Base-by-base conservation (phyloP, 768 basidiomycete species). In the Cystofilobasidium bisporidii region DNA sequence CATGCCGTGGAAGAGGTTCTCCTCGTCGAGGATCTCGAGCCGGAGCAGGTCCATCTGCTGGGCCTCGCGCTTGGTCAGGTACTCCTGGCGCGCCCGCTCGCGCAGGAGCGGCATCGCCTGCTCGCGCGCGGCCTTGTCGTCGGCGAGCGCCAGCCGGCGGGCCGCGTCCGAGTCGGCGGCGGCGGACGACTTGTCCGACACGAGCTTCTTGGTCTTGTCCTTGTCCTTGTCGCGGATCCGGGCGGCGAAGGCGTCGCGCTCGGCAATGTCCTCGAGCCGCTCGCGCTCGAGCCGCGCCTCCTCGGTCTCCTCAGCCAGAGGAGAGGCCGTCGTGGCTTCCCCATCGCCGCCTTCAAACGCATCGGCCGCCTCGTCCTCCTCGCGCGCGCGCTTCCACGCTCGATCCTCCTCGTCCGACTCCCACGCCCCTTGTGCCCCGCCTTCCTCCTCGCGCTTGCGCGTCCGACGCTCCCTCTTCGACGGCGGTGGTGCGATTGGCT, bases 31-130 rank as follows among this genome's bases (percentile, higher is more conserved):
- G 64, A 99, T 94, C 77, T 97, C 93, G 75, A 87, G 85, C 63
- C 89, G 84, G 58, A 98, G 80, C 18, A 99, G 82, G 73, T 98
- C 96, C 71, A 98, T 87, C 76, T 92, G 90, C 77, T 99, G 96
- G 41, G 88, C 80, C 80, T 99, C 96, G 74, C 96, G 88, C 75
- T 98, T 98, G 28, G 90, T 88, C 70, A 99, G 82, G 74, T 99
- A 99, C 77, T 93, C 90, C 75, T 98, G 89, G 63, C 96, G 86
- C 1, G 93, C 93, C 72, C 87, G 89, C 66, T 88, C 81, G 48
- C 96, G 85, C 10, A 98, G 81, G 17, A 85, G 85, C 0, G 92
- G 83, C 78, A 86, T 83, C 3, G 83, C 83, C 10, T 76, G 77
- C 47, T 76, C 73, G 8, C 82, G 78, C 8, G 81, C 82, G 30